Conservation (phyloP, 495 filamentous ascomycete species). For the Penicillium psychrofluorescens region DNA sequence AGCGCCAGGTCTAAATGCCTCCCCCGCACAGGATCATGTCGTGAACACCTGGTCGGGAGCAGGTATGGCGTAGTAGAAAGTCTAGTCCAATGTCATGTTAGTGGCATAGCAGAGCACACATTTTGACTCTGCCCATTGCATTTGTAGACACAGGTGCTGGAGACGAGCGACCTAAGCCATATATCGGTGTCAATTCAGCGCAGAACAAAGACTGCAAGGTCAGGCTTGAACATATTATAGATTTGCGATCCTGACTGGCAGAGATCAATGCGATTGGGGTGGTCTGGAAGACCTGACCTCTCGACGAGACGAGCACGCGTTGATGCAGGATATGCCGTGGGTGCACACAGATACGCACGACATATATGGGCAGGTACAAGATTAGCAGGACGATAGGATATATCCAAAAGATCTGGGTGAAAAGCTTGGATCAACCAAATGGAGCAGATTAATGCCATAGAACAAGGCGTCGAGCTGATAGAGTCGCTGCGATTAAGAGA, state of each 20-base stretch:
- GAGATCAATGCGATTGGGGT: conserved; percentile 22
- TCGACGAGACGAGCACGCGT: conserved; percentile 16
- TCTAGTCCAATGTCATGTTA: conserved; percentile 17
- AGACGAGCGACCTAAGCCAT: too few relatives aligned
- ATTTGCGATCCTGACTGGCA: conserved; percentile 18
- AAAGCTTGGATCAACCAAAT: conserved; percentile 2
- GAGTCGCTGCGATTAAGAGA: too few relatives aligned
- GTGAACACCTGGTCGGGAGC: conserved; percentile 14
- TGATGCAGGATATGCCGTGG: conserved; percentile 16
- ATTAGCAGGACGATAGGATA: conserved; percentile 20
- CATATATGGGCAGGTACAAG: conserved; percentile 14
- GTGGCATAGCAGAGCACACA: background rate
- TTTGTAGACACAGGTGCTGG: too few relatives aligned
- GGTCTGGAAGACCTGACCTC: conserved; percentile 23
- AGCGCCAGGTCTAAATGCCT: conserved; percentile 23
- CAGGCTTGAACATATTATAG: conserved; percentile 15
- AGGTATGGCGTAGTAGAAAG: conserved; percentile 16
- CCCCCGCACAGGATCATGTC: conserved; percentile 32
- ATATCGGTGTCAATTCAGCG: conserved; percentile 16
- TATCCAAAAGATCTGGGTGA: conserved; percentile 27
- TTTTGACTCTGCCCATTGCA: too few relatives aligned
- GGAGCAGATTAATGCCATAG: too few relatives aligned
- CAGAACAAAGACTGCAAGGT: conserved; percentile 19
- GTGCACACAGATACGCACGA: conserved; percentile 18
- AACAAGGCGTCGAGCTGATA: too few relatives aligned